Base-by-base conservation (phyloP, 176 grass and related monocot species). In the Musa itinerans region DNA sequence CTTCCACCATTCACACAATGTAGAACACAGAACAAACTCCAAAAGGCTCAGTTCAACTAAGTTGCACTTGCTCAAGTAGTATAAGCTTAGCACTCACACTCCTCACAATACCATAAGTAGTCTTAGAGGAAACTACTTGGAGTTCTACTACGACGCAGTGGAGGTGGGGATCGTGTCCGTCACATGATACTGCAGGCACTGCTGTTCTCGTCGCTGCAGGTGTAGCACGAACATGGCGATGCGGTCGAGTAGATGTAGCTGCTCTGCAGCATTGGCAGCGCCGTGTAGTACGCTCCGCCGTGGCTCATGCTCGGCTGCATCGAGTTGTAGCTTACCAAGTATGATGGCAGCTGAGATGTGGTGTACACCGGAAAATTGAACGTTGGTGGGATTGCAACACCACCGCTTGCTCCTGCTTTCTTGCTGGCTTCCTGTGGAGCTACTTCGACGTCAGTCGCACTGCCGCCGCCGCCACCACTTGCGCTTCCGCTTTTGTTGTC, bases 121-220 rank as follows among this genome's bases (percentile, higher is more conserved):
- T 43, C 34, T 43, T 43, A 43, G 34, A 43, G 34, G 34, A 43
- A 43, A 43, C 34, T 43, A 43, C 34, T 43, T 43, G 34, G 34
- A 43, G 34, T 43, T 43, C 34, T 43, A 43, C 34, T 43, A 43
- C 4, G 34, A 6, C 4, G 34, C 34, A 43, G 34, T 43, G 34
- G 34, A 43, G 34, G 34, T 43, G 34, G 34, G 34, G 15, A 14
- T 29, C 6, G 11, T 11, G 21, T 23, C 34, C 57, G 9, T 90
- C 88, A 97, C 93, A 97, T 97, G 70, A 93, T 69, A 49, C 29
- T 57, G 86, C 93, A 97, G 50, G 90, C 93, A 70, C 92, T 88
- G 73, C 90, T 87, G 68, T 97, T 97, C 82, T 97, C 93, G 77
- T 97, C 93, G 78, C 93, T 96, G 85, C 92, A 92, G 84, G 90